A percentile compares a stretch with the other conserved stretches of the same genome.
These are phyloP conservation scores for Aspergillus aculeatus DNA, from an alignment of 2,329 filamentous ascomycete genomes.

Conservation along the genomic window DNA sequence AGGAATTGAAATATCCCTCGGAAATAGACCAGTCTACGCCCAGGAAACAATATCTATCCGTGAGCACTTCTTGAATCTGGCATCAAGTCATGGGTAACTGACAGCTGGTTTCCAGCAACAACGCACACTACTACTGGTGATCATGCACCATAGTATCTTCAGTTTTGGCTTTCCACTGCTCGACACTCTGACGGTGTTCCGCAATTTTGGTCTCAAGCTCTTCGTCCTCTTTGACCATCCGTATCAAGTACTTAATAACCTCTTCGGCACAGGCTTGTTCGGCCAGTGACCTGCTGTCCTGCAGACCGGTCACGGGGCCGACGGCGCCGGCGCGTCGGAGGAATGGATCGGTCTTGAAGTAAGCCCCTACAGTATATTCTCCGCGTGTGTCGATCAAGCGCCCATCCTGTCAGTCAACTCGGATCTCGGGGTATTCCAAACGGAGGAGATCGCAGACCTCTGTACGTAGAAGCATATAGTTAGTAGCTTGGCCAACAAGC, in stretches of 20 bases:
- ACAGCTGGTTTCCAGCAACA: not conserved
- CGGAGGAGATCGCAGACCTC: slow-evolving; percentile 25
- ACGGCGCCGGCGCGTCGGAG: slow-evolving; percentile 32
- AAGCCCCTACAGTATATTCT: slow-evolving; percentile 21
- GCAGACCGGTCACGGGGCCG: slow-evolving; percentile 14
- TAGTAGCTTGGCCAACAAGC: not conserved
- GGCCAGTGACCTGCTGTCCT: slow-evolving; percentile 9
- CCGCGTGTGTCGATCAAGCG: slow-evolving; percentile 12
- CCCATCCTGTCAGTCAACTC: slow-evolving; percentile 13
- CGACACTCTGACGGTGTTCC: slow-evolving; percentile 9
- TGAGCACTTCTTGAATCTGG: too few relatives aligned
- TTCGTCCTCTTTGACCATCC: slow-evolving; percentile 30
- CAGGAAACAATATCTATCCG: too few relatives aligned
- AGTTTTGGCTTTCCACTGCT: slow-evolving; percentile 6
- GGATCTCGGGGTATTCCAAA: slow-evolving; percentile 22
- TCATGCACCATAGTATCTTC: not conserved
- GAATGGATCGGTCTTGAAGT: slow-evolving; percentile 28
- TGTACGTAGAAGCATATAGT: slow-evolving; percentile 7
- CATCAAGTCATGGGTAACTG: too few relatives aligned
- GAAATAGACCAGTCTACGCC: too few relatives aligned
- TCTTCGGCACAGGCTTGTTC: slow-evolving; percentile 26
- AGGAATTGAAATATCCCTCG: too few relatives aligned
- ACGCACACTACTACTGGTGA: not conserved
- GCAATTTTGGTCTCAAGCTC: slow-evolving; percentile 8
- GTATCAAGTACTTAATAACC: slow-evolving; percentile 29